Conservation (phyloP, 1,284 basidiomycete genomes). For the Austroboletus novae-zelandiae region DNA sequence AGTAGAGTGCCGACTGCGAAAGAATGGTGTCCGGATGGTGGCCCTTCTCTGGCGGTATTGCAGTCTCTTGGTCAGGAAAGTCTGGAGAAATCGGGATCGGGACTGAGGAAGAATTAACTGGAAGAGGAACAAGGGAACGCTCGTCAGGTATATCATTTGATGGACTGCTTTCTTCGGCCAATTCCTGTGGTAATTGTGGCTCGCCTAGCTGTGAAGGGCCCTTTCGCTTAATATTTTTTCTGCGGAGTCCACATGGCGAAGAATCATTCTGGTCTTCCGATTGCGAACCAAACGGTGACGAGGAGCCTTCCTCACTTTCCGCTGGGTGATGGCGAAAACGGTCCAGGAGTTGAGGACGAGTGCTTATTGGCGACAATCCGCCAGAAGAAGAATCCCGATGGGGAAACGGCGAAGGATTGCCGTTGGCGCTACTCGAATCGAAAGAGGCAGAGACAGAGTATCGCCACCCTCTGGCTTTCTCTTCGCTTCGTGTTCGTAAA, state of each 20-base stretch:
- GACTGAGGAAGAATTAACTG: conserved; percentile 1
- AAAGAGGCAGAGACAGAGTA: conserved; percentile 28
- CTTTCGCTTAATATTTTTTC: conserved; percentile 7
- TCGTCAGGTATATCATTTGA: conserved; percentile 4
- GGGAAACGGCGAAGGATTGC: conserved; percentile 36
- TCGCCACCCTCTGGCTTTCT: conserved; percentile 38
- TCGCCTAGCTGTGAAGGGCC: conserved; percentile 4
- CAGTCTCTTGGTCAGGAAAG: conserved; percentile 8
- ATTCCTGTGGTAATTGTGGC: conserved; percentile 16
- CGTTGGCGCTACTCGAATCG: conserved; percentile 34
- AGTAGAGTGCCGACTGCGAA: conserved; percentile 20
- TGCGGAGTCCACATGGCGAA: conserved; percentile 20
- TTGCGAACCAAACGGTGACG: conserved; percentile 47
- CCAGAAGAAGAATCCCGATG: conserved; percentile 23
- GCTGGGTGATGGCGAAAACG: conserved; percentile 36
- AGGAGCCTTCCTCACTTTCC: conserved; percentile 47
- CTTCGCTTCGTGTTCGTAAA: conserved; percentile 47
- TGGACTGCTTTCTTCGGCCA: conserved; percentile 9
- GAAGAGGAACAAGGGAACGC: conserved; percentile 3
- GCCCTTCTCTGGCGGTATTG: neutral
- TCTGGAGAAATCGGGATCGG: neutral
- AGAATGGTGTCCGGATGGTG: neutral
- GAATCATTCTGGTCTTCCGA: conserved; percentile 43
- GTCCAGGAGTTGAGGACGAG: conserved; percentile 40
- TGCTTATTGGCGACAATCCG: conserved; percentile 42